A percentile compares a stretch with the other conserved stretches of the same genome.
phyloP scores from a whole-genome alignment of 768 basidiomycete genomes.

The Tephrocybe sp. region DNA sequence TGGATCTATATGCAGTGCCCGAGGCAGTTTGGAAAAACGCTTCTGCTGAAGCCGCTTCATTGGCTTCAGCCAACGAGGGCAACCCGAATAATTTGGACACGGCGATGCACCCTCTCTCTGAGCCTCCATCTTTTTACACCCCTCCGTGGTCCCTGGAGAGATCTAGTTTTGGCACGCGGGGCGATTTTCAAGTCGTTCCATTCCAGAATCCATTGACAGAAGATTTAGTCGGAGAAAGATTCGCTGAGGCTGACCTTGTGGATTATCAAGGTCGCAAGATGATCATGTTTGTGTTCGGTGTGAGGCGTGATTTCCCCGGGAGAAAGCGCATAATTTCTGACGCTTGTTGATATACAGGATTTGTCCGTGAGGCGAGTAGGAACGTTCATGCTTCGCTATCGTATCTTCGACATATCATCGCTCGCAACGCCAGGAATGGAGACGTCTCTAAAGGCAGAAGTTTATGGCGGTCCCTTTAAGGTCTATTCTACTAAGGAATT shows the following conservation, averaged over 20 bases:
- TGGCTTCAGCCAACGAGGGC: neutral
- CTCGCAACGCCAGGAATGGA: conserved; percentile 25
- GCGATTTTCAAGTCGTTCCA: conserved; percentile 38
- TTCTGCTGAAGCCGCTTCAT: neutral
- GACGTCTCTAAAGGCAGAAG: conserved; percentile 56
- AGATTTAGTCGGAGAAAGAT: conserved; percentile 58
- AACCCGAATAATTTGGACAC: neutral
- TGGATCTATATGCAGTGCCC: conserved; percentile 68
- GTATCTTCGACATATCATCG: conserved; percentile 63
- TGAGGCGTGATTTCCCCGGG: conserved; percentile 25
- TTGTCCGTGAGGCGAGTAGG: conserved; percentile 68
- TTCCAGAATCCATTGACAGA: conserved; percentile 43
- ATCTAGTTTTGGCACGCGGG: conserved; percentile 30
- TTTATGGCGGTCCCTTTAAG: conserved; percentile 64
- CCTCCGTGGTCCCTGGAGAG: conserved; percentile 26
- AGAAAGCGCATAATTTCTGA: neutral
- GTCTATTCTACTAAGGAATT: conserved; percentile 77
- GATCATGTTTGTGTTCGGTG: conserved; percentile 65
- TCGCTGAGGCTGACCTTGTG: conserved; percentile 52
- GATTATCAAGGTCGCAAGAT: conserved; percentile 53
- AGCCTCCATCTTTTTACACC: conserved; percentile 22
- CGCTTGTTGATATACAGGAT: conserved; percentile 42
- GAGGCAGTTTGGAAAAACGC: conserved; percentile 19
- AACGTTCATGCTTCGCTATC: conserved; percentile 68
- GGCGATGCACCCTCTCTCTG: neutral